Conservation (phyloP, 1,284 basidiomycete genomes). For the Leccinum pachyderme region DNA sequence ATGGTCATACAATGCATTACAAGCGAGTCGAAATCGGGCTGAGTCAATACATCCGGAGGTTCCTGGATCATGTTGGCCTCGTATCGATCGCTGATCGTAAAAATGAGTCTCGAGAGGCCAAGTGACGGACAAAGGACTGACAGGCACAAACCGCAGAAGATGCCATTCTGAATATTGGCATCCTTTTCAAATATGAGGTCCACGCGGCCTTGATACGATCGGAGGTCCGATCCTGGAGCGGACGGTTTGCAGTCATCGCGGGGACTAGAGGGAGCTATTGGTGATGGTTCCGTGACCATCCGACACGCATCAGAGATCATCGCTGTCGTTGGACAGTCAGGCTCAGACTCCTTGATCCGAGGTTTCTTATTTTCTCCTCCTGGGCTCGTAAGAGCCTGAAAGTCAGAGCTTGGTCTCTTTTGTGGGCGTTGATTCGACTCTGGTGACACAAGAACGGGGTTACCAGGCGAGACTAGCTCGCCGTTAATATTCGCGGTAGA, state of each 20-base stretch:
- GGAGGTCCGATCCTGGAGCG: conserved; percentile 9
- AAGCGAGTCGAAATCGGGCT: conserved; percentile 32
- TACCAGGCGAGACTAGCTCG: neutral
- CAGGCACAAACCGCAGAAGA: conserved; percentile 51
- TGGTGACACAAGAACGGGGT: neutral
- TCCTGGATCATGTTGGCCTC: conserved; percentile 28
- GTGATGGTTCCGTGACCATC: neutral
- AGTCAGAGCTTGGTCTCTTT: conserved; percentile 23
- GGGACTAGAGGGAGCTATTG: neutral
- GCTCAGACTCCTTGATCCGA: conserved; percentile 15
- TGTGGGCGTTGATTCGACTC: conserved; percentile 4
- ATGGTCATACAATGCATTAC: conserved; percentile 31
- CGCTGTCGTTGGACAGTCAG: neutral
- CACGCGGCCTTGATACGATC: conserved; percentile 43
- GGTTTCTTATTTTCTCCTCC: conserved; percentile 20
- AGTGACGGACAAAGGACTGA: conserved; percentile 32
- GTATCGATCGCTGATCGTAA: conserved; percentile 32
- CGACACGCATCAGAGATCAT: neutral
- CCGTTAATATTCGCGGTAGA: conserved; percentile 1
- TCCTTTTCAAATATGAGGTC: conserved; percentile 44
- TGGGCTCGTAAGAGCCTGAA: conserved; percentile 4
- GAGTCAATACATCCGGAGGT: conserved; percentile 33
- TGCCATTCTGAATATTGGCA: conserved; percentile 35
- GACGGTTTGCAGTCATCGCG: conserved; percentile 3
- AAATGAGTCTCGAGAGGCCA: neutral